Evolutionary conservation across 306 rosid genomes (phyloP).

Genomic region (Rosa lucieae): DNA sequence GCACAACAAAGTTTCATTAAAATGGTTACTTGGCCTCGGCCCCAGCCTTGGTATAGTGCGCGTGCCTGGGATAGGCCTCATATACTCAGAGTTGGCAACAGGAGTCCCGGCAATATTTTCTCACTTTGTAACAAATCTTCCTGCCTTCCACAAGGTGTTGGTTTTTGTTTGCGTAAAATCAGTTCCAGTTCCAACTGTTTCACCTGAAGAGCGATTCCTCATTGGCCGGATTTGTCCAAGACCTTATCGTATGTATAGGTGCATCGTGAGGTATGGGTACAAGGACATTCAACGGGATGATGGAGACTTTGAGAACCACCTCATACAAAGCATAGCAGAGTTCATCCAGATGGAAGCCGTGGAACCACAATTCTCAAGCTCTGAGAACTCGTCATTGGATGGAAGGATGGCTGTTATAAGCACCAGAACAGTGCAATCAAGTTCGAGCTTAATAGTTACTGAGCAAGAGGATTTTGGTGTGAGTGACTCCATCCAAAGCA

Average conservation of each 20-base stretch:
- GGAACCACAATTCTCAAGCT: slow-evolving; percentile 60
- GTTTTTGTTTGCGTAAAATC: slow-evolving; percentile 86
- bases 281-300: slow-evolving; percentile 81
- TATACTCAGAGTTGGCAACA: slow-evolving; percentile 78
- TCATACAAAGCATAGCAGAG: slow-evolving; percentile 77
- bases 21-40: slow-evolving; percentile 83
- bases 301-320: slow-evolving; percentile 79
- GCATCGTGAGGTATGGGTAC: slow-evolving; percentile 82
- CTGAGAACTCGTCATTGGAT: slow-evolving; percentile 60
- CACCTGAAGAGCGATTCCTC: slow-evolving; percentile 84
- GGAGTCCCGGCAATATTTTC: slow-evolving; percentile 90
- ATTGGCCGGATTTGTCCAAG: slow-evolving; percentile 79
- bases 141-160: slow-evolving; percentile 82
- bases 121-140: slow-evolving; percentile 88
- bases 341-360: slow-evolving; percentile 83
- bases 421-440: slow-evolving; percentile 44
- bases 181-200: slow-evolving; percentile 81
- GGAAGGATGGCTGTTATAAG: slow-evolving; percentile 90
- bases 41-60: slow-evolving; percentile 91
- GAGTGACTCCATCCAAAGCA: slow-evolving; percentile 53
- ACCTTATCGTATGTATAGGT: slow-evolving; percentile 81
- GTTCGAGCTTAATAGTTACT: slow-evolving; percentile 42
- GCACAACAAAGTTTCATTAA: slow-evolving; percentile 82
- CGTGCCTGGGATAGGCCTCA: slow-evolving; percentile 88
- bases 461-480: slow-evolving; percentile 45